Evolutionary conservation across 768 basidiomycete species (phyloP).

Genomic region (Pleurotus eryngii): DNA sequence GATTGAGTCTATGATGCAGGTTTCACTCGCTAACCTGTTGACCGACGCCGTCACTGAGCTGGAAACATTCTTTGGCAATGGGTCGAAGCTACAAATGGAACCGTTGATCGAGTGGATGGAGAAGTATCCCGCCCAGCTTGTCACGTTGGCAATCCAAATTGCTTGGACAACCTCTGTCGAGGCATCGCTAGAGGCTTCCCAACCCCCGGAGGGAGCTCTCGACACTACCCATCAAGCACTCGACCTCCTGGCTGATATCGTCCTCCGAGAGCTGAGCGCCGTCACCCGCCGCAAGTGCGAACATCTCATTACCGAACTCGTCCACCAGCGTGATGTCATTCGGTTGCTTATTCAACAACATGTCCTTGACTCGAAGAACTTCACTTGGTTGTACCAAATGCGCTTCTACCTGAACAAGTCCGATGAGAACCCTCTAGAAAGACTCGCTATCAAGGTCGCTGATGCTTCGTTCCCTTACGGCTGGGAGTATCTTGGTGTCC

Average conservation of each 20-base stretch:
- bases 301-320: conserved; percentile 96
- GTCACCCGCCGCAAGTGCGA: conserved; percentile 98
- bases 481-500: conserved; percentile 97
- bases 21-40: conserved; percentile 81
- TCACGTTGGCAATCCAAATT: conserved; percentile 92
- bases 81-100: conserved; percentile 53
- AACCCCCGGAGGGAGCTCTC: conserved; percentile 62
- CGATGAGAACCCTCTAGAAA: conserved; percentile 73
- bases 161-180: conserved; percentile 92
- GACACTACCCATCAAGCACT: conserved; percentile 77
- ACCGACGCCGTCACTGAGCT: conserved; percentile 79
- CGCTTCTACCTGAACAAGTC: conserved; percentile 86
- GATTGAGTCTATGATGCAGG: conserved; percentile 89
- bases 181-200: conserved; percentile 51
- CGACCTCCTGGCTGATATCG: conserved; percentile 95
- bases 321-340: conserved; percentile 95
- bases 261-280: conserved; percentile 82
- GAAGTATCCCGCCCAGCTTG: conserved; percentile 92
- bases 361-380: conserved; percentile 63
- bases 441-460: conserved; percentile 79
- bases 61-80: conserved; percentile 73
- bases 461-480: conserved; percentile 95
- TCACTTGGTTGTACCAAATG: conserved; percentile 98
- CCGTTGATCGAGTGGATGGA: conserved; percentile 89
- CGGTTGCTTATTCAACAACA: conserved; percentile 70